phyloP scores from a whole-genome alignment of 352 stramenopile species.

The Halophytophthora batemanensis region DNA sequence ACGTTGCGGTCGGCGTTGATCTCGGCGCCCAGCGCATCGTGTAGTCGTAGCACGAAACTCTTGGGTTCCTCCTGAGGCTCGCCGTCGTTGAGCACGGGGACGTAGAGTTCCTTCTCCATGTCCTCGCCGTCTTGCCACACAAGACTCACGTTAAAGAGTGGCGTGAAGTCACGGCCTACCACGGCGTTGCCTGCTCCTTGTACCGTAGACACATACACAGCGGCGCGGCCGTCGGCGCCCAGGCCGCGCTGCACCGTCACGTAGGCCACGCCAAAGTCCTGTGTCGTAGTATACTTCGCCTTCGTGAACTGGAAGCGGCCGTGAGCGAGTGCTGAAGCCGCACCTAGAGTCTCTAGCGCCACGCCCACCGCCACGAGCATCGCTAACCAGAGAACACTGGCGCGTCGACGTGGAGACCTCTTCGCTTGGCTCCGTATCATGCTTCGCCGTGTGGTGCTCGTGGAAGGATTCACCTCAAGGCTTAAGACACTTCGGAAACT shows the following conservation, averaged over 20 bases:
- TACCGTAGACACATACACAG: conserved; percentile 61
- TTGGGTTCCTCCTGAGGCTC: conserved; percentile 46
- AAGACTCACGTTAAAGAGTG: conserved; percentile 66
- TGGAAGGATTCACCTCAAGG: no score
- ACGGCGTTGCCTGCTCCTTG: conserved; percentile 40
- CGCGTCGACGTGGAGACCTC: background rate
- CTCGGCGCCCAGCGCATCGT: conserved; percentile 48
- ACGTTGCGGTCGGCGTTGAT: conserved; percentile 50
- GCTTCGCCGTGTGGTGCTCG: no score
- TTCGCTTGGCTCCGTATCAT: background rate
- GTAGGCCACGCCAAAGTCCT: conserved; percentile 67
- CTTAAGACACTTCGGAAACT: no score
- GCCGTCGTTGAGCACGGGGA: conserved; percentile 60
- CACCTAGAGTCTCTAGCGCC: background rate
- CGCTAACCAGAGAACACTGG: conserved; percentile 2
- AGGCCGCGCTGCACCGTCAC: conserved; percentile 66
- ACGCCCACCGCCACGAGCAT: background rate
- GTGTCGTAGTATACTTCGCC: conserved; percentile 46
- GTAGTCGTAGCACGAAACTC: conserved; percentile 51
- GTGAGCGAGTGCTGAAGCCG: conserved; percentile 8
- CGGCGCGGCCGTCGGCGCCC: conserved; percentile 50
- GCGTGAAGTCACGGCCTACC: conserved; percentile 48
- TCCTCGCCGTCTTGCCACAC: conserved; percentile 75
- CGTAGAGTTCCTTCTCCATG: conserved; percentile 61
- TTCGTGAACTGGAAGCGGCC: conserved; percentile 64